A percentile compares a stretch with the other conserved stretches of the same genome.
These are phyloP conservation scores for Telfairia occidentalis DNA, from an alignment of 331 rosid species.

Conservation along the genomic window DNA sequence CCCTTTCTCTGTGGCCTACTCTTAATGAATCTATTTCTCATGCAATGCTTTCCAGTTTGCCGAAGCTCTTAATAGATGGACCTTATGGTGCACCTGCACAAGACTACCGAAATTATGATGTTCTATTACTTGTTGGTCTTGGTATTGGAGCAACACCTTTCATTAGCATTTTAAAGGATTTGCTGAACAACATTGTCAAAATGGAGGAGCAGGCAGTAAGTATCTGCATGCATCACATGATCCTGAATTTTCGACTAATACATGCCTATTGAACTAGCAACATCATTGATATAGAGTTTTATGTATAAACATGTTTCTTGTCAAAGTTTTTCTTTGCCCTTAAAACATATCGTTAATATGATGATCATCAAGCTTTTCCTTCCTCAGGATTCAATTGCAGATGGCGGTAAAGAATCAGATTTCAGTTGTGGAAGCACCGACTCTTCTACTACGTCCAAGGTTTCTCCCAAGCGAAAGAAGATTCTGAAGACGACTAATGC, in stretches of 20 bases:
- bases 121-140: conserved; percentile 85
- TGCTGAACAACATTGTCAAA: conserved; percentile 78
- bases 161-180: conserved; percentile 88
- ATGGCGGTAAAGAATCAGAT: conserved; percentile 61
- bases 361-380: conserved; percentile 4
- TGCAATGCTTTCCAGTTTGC: conserved; percentile 46
- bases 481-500: conserved; percentile 84
- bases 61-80: conserved; percentile 90
- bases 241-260: not conserved
- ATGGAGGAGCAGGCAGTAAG: conserved; percentile 97
- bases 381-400: conserved; percentile 63
- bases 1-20: not conserved
- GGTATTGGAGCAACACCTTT: conserved; percentile 99
- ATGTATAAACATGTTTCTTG: not conserved
- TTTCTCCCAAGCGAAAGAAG: conserved; percentile 57
- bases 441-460: conserved; percentile 35
- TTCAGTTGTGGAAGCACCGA: conserved; percentile 55
- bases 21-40: not conserved
- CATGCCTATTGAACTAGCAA: not conserved
- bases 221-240: conserved; percentile 9
- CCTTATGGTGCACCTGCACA: conserved; percentile 99
- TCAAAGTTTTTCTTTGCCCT: not conserved
- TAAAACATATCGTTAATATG: not conserved
- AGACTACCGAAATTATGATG: conserved; percentile 82
- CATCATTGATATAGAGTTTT: not conserved